Base-by-base conservation (phyloP, 176 grass and related monocot species). In the Oryza punctata region DNA sequence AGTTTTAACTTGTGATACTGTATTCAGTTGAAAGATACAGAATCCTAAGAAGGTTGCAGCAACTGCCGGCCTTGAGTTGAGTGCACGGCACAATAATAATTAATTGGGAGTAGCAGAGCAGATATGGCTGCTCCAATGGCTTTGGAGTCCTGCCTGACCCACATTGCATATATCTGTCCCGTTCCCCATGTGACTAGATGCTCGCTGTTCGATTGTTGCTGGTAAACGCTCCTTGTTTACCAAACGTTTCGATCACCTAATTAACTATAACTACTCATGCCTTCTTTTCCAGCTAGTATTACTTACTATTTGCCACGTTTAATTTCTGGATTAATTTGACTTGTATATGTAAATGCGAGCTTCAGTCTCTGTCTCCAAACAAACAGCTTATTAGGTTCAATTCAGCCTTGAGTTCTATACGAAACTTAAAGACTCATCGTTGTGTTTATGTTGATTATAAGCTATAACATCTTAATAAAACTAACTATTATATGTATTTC, bases 61-160 rank as follows among this genome's bases (percentile, higher is more conserved):
- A 71, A 8, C 69, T 46, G 69, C 69, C 69, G 25, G 43, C 43
- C 69, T 72, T 23, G 37, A 72, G n/a, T 72, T 25, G 12, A 8
- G 41, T 18, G 70, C 43, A 45, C 70, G 70, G 43, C 40, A 3
- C 41, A 47, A n/a, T n/a, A 0, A 7, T 57, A 63, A 77, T 77
- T 61, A 61, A 61, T 11, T 61, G 7, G 54, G 33, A 12, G 21
- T 57, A n/a, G 32, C 5, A 33, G 32, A 41, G 75, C 54, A 37
- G 66, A 68, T 68, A 21, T 10, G 54, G 21, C 32, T 26, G 54
- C 78, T 81, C 66, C 78, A 19, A 70, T 26, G 78, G 78, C 78
- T 70, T 40, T 19, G 78, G 66, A 81, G 66, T 1, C 28, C 18
- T 13, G 46, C 33, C 61, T 46, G 61, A 49, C 38, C 41, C 41